phyloP scores from a whole-genome alignment of 208 protist species.

The Trypanosoma avium region DNA sequence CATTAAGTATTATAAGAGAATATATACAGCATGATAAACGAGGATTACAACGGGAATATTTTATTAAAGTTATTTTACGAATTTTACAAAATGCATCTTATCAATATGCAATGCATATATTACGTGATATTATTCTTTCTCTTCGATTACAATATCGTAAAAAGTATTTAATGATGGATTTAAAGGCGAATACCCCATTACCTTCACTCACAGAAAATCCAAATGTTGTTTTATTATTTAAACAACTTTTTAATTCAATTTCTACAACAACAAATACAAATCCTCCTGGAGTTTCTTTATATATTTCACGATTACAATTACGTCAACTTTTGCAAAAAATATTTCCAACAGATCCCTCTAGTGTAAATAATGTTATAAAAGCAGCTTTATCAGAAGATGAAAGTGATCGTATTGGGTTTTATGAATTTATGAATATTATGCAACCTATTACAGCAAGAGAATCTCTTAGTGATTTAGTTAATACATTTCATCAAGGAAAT shows the following conservation, averaged over 20 bases:
- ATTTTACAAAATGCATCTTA: not conserved
- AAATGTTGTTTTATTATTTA: constrained; percentile 5
- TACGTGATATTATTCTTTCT: constrained; percentile 8
- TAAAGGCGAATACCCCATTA: not conserved
- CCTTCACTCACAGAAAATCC: constrained; percentile 10
- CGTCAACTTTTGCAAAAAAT: constrained; percentile 3
- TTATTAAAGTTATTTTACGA: not conserved
- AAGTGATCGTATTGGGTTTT: constrained; percentile 20
- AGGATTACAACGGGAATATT: constrained; percentile 3
- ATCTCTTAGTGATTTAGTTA: constrained; percentile 13
- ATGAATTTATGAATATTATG: constrained; percentile 22
- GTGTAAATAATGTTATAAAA: constrained; percentile 5
- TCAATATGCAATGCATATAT: not conserved
- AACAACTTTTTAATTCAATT: constrained; percentile 7
- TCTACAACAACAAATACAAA: no score
- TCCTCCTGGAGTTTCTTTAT: not conserved
- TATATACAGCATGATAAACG: not conserved
- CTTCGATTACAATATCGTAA: constrained; percentile 12
- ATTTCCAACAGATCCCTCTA: not conserved
- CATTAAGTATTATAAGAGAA: not conserved
- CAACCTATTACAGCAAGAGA: constrained; percentile 12
- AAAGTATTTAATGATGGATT: constrained; percentile 24
- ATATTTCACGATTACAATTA: constrained; percentile 15
- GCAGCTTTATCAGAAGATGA: constrained; percentile 16
- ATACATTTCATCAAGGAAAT: not conserved